Evolutionary conservation across 768 basidiomycete species (phyloP).

Genomic region (Russula sp.): DNA sequence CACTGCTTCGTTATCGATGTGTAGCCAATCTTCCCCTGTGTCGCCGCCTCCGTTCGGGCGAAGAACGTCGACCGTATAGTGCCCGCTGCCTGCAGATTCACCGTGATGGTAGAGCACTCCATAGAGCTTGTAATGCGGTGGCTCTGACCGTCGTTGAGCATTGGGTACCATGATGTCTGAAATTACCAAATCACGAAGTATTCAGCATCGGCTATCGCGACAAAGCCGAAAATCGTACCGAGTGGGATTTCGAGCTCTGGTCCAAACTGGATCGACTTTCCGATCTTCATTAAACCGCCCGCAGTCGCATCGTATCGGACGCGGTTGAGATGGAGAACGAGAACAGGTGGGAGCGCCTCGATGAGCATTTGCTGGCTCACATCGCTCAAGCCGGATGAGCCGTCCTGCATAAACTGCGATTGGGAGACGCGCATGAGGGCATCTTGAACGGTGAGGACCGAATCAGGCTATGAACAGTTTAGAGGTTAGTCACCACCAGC

Average conservation of each 20-base stretch:
- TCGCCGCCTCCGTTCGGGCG: constrained; percentile 61
- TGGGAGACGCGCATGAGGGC: constrained; percentile 74
- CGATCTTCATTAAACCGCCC: constrained; percentile 79
- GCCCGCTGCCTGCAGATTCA: constrained; percentile 82
- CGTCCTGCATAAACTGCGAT: constrained; percentile 77
- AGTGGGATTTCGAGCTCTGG: constrained; percentile 72
- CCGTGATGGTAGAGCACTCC: constrained; percentile 96
- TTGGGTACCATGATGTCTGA: constrained; percentile 33
- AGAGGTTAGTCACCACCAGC: background rate
- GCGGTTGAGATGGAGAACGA: constrained; percentile 84
- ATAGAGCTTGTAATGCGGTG: constrained; percentile 67
- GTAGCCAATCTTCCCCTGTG: too few relatives aligned
- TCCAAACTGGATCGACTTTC: constrained; percentile 74
- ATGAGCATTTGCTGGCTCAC: constrained; percentile 72
- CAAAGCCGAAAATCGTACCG: constrained; percentile 43
- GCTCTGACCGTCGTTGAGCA: constrained; percentile 50
- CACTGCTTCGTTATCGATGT: too few relatives aligned
- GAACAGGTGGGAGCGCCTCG: constrained; percentile 76
- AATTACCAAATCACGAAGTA: background rate
- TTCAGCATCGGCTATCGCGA: background rate
- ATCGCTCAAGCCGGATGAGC: constrained; percentile 45
- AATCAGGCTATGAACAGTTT: constrained; percentile 53
- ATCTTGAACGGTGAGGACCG: constrained; percentile 75
- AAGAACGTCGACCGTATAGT: constrained; percentile 90
- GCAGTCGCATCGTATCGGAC: constrained; percentile 80